A percentile compares a stretch with the other conserved stretches of the same genome.
phyloP scores from a whole-genome alignment of 83 land plant species.

The Picea abies region DNA sequence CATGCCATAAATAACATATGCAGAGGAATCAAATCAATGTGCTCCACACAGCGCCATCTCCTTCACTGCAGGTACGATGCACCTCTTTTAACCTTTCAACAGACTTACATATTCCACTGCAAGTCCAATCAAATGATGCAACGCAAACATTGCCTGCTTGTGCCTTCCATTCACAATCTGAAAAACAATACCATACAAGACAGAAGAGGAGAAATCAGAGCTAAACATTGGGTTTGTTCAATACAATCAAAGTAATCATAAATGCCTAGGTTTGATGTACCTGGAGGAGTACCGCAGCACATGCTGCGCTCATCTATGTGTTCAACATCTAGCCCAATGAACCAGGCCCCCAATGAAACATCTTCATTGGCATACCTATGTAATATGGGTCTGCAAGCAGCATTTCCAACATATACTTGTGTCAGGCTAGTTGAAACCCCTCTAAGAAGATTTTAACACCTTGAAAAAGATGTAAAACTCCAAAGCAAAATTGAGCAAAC shows the following conservation, averaged over 20 bases:
- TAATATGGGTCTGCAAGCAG: constrained; percentile 41
- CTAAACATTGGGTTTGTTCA: neutral
- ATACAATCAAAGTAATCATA: neutral
- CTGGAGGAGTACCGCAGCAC: constrained; percentile 56
- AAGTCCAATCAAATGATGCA: constrained; percentile 48
- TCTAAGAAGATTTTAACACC: too few species aligned
- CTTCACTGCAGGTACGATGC: constrained; percentile 31
- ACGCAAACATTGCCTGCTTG: constrained; percentile 37
- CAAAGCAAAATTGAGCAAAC: too few species aligned
- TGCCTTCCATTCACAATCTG: constrained; percentile 41
- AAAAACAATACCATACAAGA: neutral
- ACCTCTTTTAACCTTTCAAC: constrained; percentile 39
- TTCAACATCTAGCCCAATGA: constrained; percentile 71
- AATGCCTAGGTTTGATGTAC: neutral
- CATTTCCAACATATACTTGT: neutral
- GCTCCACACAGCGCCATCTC: constrained; percentile 38
- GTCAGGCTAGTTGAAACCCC: too few species aligned
- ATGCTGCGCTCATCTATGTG: constrained; percentile 58
- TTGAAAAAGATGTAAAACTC: too few species aligned
- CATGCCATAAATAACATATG: too few species aligned
- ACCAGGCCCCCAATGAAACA: constrained; percentile 70
- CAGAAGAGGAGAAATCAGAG: neutral
- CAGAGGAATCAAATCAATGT: constrained; percentile 16
- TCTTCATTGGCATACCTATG: constrained; percentile 77
- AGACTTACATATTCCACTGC: constrained; percentile 49